These are phyloP conservation scores for Calocybe gambosa DNA, from an alignment of 1,284 basidiomycete genomes.

Conservation along the genomic window DNA sequence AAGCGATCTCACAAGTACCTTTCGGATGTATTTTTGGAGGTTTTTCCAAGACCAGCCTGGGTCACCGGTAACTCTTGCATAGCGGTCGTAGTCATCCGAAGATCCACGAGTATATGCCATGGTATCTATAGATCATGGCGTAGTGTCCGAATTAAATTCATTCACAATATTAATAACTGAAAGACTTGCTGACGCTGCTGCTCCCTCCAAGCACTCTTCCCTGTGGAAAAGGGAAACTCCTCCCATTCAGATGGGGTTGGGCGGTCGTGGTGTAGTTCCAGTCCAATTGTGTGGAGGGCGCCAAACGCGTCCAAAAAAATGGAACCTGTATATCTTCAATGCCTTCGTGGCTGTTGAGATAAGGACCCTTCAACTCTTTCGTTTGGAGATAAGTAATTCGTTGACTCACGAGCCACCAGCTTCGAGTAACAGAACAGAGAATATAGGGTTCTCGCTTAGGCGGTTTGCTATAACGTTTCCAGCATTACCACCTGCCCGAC, in stretches of 20 bases:
- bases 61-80: constrained; percentile 18
- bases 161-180: background rate
- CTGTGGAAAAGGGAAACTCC: constrained; percentile 20
- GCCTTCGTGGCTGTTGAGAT: constrained; percentile 17
- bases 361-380: too few relatives aligned
- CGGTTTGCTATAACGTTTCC: constrained; percentile 25
- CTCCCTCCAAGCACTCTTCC: constrained; percentile 30
- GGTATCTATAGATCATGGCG: constrained; percentile 12
- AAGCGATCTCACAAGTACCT: constrained; percentile 8
- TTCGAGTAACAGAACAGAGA: constrained; percentile 24
- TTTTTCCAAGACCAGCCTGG: constrained; percentile 20
- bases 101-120: constrained; percentile 21
- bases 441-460: constrained; percentile 21
- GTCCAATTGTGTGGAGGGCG: constrained; percentile 19
- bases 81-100: constrained; percentile 21
- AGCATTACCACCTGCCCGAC: constrained; percentile 19
- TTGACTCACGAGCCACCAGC: constrained; percentile 20
- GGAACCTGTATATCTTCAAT: constrained; percentile 17
- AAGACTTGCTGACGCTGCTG: constrained; percentile 26
- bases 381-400: too few relatives aligned
- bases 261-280: constrained; percentile 29
- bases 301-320: constrained; percentile 14
- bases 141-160: background rate
- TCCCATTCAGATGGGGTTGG: constrained; percentile 22
- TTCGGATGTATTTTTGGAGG: constrained; percentile 19